A percentile compares a stretch with the other conserved stretches of the same genome.
Conservation (phyloP, 306 rosid genomes). For the Glycyrrhiza uralensis region DNA sequence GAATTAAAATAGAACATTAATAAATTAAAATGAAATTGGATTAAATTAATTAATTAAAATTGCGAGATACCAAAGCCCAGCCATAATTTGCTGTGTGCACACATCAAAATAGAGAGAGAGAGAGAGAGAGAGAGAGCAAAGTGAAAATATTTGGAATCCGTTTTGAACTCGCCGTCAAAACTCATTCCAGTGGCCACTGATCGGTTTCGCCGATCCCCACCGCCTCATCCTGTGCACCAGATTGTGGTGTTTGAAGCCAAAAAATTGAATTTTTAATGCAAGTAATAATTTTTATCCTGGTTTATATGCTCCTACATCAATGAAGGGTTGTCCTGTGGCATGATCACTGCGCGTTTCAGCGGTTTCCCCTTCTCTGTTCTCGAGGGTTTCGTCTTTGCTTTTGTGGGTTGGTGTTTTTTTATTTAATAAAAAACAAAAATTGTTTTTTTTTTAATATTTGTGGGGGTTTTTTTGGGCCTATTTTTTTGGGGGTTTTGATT, state of each 20-base stretch:
- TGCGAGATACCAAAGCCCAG: conserved; percentile 18
- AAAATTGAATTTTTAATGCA: conserved; percentile 17
- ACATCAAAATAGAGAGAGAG: conserved; percentile 23
- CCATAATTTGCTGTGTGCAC: conserved; percentile 11
- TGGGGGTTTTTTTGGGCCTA: background rate
- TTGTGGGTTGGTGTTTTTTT: conserved; percentile 37
- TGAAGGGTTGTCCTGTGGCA: conserved; percentile 29
- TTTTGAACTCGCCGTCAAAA: conserved; percentile 46
- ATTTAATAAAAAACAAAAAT: background rate
- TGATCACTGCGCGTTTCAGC: conserved; percentile 27
- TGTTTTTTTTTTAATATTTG: background rate
- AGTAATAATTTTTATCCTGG: conserved; percentile 33
- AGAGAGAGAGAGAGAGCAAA: conserved; percentile 26
- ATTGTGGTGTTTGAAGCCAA: conserved; percentile 17
- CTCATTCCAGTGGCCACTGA: conserved; percentile 34
- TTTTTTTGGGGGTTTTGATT: conserved; percentile 22
- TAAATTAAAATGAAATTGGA: background rate
- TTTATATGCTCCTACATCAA: conserved; percentile 37
- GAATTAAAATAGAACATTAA: background rate
- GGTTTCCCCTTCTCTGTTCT: conserved; percentile 45
- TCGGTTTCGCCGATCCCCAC: conserved; percentile 39
- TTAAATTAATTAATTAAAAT: background rate
- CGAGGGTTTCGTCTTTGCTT: conserved; percentile 31
- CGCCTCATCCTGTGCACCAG: conserved; percentile 17
- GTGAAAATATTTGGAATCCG: conserved; percentile 41